Conservation (phyloP, 148 eudicot genomes). For the Amaranthus cruentus region DNA sequence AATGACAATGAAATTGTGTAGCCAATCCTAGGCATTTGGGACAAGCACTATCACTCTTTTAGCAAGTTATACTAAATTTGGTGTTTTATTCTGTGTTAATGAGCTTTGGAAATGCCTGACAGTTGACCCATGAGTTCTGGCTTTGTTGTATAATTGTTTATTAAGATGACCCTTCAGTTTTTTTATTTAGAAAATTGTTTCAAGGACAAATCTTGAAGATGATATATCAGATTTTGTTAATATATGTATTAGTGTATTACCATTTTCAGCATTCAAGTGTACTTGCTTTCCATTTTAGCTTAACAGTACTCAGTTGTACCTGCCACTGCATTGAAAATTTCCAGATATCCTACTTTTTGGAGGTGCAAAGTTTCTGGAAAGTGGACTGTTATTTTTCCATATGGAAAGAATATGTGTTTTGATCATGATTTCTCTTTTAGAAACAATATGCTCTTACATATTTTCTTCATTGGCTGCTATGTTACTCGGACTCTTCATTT, state of each 20-base stretch:
- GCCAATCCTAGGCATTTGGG: slow-evolving; percentile 6
- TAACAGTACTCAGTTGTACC: background rate
- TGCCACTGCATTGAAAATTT: slow-evolving; percentile 15
- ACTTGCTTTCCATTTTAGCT: slow-evolving; percentile 11
- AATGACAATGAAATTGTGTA: slow-evolving; percentile 12
- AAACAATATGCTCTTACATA: slow-evolving; percentile 6
- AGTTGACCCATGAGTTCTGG: slow-evolving; percentile 11
- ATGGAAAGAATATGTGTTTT: slow-evolving; percentile 6
- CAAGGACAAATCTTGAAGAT: slow-evolving; percentile 2
- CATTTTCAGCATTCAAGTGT: slow-evolving; percentile 17
- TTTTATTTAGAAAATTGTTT: slow-evolving; percentile 6
- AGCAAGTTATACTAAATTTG: background rate
- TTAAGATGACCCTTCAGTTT: slow-evolving; percentile 1
- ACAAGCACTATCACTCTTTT: slow-evolving; percentile 4
- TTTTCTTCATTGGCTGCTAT: background rate
- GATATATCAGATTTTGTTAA: slow-evolving; percentile 2
- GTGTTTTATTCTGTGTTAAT: background rate
- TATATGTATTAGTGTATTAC: slow-evolving; percentile 17
- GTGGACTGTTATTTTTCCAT: background rate
- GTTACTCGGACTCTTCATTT: too few relatives aligned
- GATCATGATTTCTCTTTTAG: slow-evolving; percentile 11
- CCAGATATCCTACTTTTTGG: slow-evolving; percentile 8
- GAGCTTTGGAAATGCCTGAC: slow-evolving; percentile 12
- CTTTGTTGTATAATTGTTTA: slow-evolving; percentile 12
- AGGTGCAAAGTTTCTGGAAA: slow-evolving; percentile 20